A percentile compares a stretch with the other conserved stretches of the same genome.
Conservation (phyloP, 805 yeast species). For the Wickerhamiella cacticola region DNA sequence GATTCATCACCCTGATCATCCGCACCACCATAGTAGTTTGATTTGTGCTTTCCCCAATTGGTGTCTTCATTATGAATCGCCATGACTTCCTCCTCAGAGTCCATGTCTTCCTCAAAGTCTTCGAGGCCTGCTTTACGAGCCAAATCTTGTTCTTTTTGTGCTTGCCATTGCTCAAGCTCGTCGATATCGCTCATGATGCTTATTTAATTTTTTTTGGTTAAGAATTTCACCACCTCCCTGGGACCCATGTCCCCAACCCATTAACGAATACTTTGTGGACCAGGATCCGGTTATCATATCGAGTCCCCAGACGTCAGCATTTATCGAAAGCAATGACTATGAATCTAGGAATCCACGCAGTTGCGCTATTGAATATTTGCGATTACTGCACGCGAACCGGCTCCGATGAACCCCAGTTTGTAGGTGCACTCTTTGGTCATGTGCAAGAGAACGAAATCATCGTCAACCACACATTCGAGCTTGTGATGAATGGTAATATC, state of each 20-base stretch:
- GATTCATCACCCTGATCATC: conserved; percentile 57
- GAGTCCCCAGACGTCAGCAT: not conserved
- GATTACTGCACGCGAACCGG: conserved; percentile 27
- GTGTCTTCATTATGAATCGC: conserved; percentile 32
- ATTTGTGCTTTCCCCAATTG: conserved; percentile 37
- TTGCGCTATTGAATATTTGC: conserved; percentile 29
- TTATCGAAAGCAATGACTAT: conserved; percentile 2
- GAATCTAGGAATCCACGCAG: conserved; percentile 24
- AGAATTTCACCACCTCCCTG: no score
- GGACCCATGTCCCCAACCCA: not conserved
- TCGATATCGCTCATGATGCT: conserved; percentile 20
- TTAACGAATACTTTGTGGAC: not conserved
- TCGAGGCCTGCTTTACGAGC: conserved; percentile 18
- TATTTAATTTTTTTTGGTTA: conserved; percentile 8
- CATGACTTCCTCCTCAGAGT: conserved; percentile 48
- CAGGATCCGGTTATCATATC: not conserved
- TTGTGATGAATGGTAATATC: conserved; percentile 14
- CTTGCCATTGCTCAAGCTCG: conserved; percentile 15
- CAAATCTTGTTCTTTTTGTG: conserved; percentile 13
- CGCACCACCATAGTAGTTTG: conserved; percentile 32
- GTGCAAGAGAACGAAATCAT: conserved; percentile 24
- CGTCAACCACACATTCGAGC: conserved; percentile 28
- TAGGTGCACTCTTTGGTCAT: conserved; percentile 29
- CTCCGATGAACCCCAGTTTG: conserved; percentile 18
- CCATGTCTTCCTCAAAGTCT: conserved; percentile 22